These are phyloP conservation scores for Trametes maxima DNA, from an alignment of 768 basidiomycete genomes.

Conservation along the genomic window DNA sequence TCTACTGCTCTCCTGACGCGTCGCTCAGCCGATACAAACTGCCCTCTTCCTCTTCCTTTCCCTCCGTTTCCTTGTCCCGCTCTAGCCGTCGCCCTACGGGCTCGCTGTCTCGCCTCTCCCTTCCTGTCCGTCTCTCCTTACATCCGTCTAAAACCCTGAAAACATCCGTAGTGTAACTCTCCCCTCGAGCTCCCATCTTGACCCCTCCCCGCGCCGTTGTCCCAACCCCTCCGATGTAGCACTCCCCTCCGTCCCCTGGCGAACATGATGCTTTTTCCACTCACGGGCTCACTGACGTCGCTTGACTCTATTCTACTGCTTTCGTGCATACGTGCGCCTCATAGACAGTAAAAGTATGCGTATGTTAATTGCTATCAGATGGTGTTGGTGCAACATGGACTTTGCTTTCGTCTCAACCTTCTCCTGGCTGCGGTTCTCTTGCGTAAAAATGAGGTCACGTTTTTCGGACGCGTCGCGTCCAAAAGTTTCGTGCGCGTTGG, in stretches of 20 bases:
- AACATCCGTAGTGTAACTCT: constrained; percentile 15
- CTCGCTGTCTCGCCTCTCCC: constrained; percentile 1
- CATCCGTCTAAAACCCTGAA: constrained; percentile 13
- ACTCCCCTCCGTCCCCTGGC: constrained; percentile 12
- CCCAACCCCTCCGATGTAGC: constrained; percentile 18
- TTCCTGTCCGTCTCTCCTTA: neutral
- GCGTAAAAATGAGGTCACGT: neutral
- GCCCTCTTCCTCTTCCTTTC: constrained; percentile 1
- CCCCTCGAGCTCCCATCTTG: constrained; percentile 5
- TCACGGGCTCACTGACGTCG: constrained; percentile 25
- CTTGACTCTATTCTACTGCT: constrained; percentile 27
- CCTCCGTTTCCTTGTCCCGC: constrained; percentile 4
- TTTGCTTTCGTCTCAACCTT: constrained; percentile 16
- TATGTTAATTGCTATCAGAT: constrained; percentile 33
- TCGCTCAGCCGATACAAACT: neutral
- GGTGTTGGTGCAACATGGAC: constrained; percentile 22
- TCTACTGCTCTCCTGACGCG: neutral
- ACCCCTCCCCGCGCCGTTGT: constrained; percentile 10
- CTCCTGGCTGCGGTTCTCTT: neutral
- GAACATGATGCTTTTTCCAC: constrained; percentile 24
- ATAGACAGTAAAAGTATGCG: constrained; percentile 38
- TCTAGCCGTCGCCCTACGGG: neutral
- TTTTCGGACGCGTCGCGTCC: neutral
- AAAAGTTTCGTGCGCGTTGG: constrained; percentile 11
- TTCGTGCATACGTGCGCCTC: constrained; percentile 32